Evolutionary conservation across 2,329 filamentous ascomycete species (phyloP), one percentile per base, ranked within the genome.

Genomic region (Talaromyces sp.): DNA sequence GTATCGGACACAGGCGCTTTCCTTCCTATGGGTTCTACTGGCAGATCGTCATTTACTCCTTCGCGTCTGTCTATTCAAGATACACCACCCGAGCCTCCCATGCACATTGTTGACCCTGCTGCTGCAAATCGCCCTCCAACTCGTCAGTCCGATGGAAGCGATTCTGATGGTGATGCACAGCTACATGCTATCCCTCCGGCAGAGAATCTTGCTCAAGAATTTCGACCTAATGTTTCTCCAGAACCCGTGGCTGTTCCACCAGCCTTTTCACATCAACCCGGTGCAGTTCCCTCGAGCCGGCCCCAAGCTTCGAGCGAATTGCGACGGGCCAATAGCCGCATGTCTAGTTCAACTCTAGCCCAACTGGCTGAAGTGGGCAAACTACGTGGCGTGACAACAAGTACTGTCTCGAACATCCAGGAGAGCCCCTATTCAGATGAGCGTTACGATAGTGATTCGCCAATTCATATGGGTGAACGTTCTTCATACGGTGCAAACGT

Each of bases 161-260:
- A 78, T 66, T 78, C 76, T 10, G 80, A 80, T 56, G 76, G 74
- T 43, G 78, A 79, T 14, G 66, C 70, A 33, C 72, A 74, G 39
- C 66, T 66, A n/a, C 62, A 65, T n/a, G 37, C 67, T 19, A 56
- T 64, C 31, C 60, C 69, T 24, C 70, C 70, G 9, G 66, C 70
- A 16, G 75, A 76, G 58, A 70, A 74, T 13, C 24, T 58, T 50
- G 69, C 78, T 45, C 72, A 77, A n/a, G 76, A 76, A 31, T 69
- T 79, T 61, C 71, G 73, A 37, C 71, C 82, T 65, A 83, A 87
- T 74, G 82, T 84, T 39, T 87, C 90, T 6, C 91, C 91, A 1
- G 89, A 91, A 69, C 91, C 91, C 8, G 92, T 97, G 22, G 86
- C 86, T 5, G 82, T 84, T 6, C 93, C 94, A 0, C 94, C 94